phyloP scores from a whole-genome alignment of 148 eudicot species.

The Mesembryanthemum crystallinum region DNA sequence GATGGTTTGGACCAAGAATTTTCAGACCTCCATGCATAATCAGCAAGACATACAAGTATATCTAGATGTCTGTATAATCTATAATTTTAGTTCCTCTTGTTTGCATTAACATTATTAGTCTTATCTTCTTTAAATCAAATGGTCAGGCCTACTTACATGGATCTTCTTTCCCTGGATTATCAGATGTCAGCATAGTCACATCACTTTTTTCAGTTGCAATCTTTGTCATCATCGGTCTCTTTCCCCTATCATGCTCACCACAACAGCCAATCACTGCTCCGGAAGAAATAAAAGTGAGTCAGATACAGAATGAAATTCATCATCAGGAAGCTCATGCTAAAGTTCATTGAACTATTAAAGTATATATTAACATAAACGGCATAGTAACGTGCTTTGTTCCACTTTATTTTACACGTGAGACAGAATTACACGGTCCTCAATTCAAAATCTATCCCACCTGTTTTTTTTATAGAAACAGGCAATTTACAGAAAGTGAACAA shows the following conservation, averaged over 20 bases:
- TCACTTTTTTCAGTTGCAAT: slow-evolving; percentile 94
- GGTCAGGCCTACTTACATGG: slow-evolving; percentile 58
- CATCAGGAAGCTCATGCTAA: background rate
- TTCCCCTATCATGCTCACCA: slow-evolving; percentile 84
- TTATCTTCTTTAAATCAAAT: background rate
- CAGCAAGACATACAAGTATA: background rate
- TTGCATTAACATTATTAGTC: background rate
- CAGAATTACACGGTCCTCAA: background rate
- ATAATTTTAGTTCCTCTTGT: background rate
- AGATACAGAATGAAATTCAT: slow-evolving; percentile 13
- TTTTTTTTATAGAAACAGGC: background rate
- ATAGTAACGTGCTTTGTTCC: background rate
- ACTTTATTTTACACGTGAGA: background rate
- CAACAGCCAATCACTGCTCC: slow-evolving; percentile 74
- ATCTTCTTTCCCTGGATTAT: slow-evolving; percentile 92
- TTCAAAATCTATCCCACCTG: background rate
- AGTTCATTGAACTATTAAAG: background rate
- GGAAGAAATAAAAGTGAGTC: slow-evolving; percentile 9
- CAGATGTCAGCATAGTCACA: slow-evolving; percentile 89
- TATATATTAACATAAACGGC: background rate
- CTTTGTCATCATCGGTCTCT: slow-evolving; percentile 92
- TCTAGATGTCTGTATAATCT: background rate
- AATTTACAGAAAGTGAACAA: background rate
- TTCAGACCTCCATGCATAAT: background rate
- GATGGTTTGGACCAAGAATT: background rate